phyloP scores from a whole-genome alignment of 805 yeast species.

The Suhomyces tanzawaensis region DNA sequence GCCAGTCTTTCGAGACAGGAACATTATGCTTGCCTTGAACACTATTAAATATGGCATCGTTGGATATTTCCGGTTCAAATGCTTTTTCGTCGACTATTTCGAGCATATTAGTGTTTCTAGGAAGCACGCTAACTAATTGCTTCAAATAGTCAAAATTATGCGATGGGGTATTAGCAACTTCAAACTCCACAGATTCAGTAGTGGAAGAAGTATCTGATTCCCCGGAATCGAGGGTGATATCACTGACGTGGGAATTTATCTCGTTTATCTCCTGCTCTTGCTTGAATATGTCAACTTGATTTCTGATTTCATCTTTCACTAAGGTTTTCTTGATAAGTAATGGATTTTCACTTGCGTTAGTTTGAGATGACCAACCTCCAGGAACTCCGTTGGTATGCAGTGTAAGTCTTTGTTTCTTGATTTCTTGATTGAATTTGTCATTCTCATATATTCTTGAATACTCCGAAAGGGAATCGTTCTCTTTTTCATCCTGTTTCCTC shows the following conservation, averaged over 20 bases:
- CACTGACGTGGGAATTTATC: constrained; percentile 28
- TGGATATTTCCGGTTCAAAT: constrained; percentile 61
- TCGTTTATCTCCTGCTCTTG: constrained; percentile 21
- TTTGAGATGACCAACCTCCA: constrained; percentile 33
- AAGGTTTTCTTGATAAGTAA: constrained; percentile 28
- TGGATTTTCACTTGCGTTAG: constrained; percentile 16
- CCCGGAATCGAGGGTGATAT: constrained; percentile 31
- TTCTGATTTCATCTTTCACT: constrained; percentile 30
- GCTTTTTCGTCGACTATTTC: constrained; percentile 59
- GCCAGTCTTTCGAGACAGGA: constrained; percentile 60
- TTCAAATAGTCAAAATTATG: constrained; percentile 33
- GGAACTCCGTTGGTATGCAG: constrained; percentile 33
- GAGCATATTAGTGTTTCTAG: constrained; percentile 25
- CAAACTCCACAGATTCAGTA: constrained; percentile 12
- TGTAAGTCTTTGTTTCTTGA: constrained; percentile 33
- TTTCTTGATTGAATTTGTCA: constrained; percentile 28
- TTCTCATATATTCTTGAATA: constrained; percentile 31
- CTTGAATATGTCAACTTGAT: constrained; percentile 21
- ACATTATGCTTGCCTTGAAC: constrained; percentile 45
- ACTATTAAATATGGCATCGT: constrained; percentile 32
- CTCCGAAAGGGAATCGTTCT: constrained; percentile 37
- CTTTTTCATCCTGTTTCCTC: constrained; percentile 37
- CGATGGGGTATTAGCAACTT: constrained; percentile 10
- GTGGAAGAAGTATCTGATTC: constrained; percentile 13
- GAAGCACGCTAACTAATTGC: constrained; percentile 31